Conservation (phyloP, 345 rosid species). For the Tarenaya hassleriana region DNA sequence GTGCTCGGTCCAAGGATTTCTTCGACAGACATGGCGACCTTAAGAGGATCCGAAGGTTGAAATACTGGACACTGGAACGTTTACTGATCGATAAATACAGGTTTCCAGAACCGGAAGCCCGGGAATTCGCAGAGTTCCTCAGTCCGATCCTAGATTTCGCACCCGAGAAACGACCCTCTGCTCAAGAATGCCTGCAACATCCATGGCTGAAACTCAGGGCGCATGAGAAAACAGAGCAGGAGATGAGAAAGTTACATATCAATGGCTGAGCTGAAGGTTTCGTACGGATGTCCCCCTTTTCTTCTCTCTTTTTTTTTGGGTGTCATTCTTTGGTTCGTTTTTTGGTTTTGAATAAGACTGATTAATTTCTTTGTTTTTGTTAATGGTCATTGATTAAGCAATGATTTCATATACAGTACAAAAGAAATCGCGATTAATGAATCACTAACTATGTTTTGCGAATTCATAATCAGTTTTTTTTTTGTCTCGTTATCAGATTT, state of each 20-base stretch:
- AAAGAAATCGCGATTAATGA: constrained; percentile 1
- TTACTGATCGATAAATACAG: constrained; percentile 66
- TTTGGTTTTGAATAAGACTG: constrained; percentile 6
- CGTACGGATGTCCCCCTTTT: not conserved
- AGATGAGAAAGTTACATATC: constrained; percentile 24
- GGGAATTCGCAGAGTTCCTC: constrained; percentile 62
- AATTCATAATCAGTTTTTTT: not conserved
- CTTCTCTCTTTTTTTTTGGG: not conserved
- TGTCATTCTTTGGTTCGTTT: constrained; percentile 19
- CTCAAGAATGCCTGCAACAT: constrained; percentile 83
- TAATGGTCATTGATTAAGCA: constrained; percentile 9
- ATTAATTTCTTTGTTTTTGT: constrained; percentile 6
- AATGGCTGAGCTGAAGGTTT: constrained; percentile 12
- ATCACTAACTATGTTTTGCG: constrained; percentile 1
- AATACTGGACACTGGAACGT: constrained; percentile 76
- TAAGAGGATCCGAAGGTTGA: constrained; percentile 88
- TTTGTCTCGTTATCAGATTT: no score
- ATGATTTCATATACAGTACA: constrained; percentile 9
- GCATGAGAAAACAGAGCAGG: constrained; percentile 13
- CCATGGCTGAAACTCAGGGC: constrained; percentile 62
- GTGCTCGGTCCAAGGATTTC: constrained; percentile 74
- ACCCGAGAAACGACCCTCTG: constrained; percentile 95
- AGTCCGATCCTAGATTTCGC: constrained; percentile 68
- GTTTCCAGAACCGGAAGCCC: constrained; percentile 61
- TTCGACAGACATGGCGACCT: constrained; percentile 95